phyloP scores from a whole-genome alignment of 169 alveolate species.

The Perkinsus olseni region DNA sequence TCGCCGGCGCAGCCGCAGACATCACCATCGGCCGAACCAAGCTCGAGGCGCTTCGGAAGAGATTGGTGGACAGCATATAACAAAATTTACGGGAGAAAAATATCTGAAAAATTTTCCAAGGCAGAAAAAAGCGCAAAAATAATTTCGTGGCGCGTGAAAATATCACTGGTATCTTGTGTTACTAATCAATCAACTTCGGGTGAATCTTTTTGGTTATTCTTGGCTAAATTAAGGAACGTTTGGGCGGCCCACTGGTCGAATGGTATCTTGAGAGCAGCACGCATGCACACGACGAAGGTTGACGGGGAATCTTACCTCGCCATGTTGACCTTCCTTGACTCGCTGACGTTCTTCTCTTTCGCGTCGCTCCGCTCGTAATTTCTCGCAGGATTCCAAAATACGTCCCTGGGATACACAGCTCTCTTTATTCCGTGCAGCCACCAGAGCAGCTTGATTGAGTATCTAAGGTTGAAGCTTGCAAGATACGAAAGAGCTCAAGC shows the following conservation, averaged over 20 bases:
- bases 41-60: background rate
- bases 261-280: background rate
- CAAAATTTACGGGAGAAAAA: background rate
- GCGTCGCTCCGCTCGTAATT: background rate
- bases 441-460: background rate
- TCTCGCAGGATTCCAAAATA: background rate
- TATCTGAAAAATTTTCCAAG: background rate
- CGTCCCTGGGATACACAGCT: background rate
- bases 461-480: background rate
- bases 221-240: background rate
- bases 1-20: too few species aligned
- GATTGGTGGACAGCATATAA: background rate
- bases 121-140: background rate
- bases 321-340: background rate
- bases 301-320: background rate
- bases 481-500: background rate
- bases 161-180: background rate
- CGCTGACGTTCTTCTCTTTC: background rate
- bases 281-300: background rate
- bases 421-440: background rate
- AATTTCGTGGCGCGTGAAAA: background rate
- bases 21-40: too few species aligned
- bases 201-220: background rate
- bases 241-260: background rate
- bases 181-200: background rate